phyloP scores from a whole-genome alignment of 1,284 basidiomycete genomes.

The Moniliophthora roreri region DNA sequence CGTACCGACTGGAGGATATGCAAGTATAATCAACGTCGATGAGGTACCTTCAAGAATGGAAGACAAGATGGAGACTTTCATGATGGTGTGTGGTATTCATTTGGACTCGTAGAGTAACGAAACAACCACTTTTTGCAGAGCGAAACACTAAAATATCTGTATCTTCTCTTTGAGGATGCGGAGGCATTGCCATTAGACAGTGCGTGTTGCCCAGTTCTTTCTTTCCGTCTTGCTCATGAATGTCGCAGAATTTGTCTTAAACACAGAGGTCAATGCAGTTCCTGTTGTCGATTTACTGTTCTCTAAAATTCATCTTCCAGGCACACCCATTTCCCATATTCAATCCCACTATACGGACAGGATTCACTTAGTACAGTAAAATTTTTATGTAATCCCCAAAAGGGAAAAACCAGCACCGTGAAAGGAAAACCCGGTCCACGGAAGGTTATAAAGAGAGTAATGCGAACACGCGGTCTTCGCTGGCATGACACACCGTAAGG shows the following conservation, averaged over 20 bases:
- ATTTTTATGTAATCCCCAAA: too few relatives aligned
- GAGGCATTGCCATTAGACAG: conserved; percentile 71
- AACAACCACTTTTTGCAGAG: conserved; percentile 43
- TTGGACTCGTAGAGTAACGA: background rate
- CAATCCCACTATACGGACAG: conserved; percentile 48
- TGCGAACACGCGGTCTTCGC: too few relatives aligned
- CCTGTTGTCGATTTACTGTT: conserved; percentile 19
- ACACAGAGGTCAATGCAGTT: conserved; percentile 96
- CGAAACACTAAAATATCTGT: conserved; percentile 96
- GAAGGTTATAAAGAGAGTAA: too few relatives aligned
- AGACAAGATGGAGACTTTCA: conserved; percentile 88
- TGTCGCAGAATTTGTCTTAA: conserved; percentile 84
- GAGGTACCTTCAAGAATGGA: conserved; percentile 42
- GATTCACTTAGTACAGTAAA: conserved; percentile 32
- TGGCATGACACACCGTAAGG: too few relatives aligned
- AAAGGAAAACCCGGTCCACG: too few relatives aligned
- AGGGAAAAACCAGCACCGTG: too few relatives aligned
- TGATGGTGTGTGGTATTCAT: conserved; percentile 57
- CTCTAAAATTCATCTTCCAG: conserved; percentile 28
- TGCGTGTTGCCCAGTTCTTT: conserved; percentile 37
- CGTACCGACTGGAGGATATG: conserved; percentile 65
- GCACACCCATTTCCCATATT: conserved; percentile 73
- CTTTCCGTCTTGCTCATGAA: background rate
- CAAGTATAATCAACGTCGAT: conserved; percentile 70
- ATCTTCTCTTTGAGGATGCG: conserved; percentile 82